Conservation (phyloP, 2,329 filamentous ascomycete genomes). For the Ceratocystiopsis sp. region DNA sequence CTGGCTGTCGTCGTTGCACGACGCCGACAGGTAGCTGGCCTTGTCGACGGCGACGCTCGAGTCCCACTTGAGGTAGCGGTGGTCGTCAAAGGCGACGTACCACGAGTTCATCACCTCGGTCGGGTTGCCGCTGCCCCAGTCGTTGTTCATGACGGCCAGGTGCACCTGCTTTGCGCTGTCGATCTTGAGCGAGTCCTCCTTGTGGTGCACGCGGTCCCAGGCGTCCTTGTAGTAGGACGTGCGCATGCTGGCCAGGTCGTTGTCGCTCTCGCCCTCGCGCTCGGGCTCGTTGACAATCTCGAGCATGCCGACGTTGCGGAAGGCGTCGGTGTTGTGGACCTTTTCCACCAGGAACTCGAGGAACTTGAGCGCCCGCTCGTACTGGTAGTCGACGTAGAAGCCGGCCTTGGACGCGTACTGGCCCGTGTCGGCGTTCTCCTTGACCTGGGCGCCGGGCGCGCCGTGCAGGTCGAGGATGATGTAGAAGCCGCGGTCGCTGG, state of each 20-base stretch:
- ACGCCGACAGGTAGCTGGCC: constrained; percentile 30
- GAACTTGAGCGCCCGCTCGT: constrained; percentile 35
- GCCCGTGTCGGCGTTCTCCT: constrained; percentile 28
- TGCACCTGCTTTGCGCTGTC: constrained; percentile 27
- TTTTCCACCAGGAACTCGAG: constrained; percentile 36
- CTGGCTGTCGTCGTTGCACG: constrained; percentile 29
- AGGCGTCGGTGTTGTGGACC: constrained; percentile 30
- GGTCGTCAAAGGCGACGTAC: constrained; percentile 36
- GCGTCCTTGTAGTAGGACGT: constrained; percentile 31
- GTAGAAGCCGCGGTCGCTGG: constrained; percentile 30
- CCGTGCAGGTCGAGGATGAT: constrained; percentile 37
- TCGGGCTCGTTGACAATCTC: constrained; percentile 42
- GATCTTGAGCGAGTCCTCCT: constrained; percentile 28
- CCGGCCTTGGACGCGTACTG: constrained; percentile 20
- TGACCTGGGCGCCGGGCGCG: constrained; percentile 29
- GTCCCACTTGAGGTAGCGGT: constrained; percentile 40
- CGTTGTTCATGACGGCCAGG: constrained; percentile 30
- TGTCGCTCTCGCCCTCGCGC: constrained; percentile 13
- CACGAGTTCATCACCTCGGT: constrained; percentile 24
- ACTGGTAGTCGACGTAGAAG: constrained; percentile 41
- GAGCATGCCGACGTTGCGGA: constrained; percentile 40
- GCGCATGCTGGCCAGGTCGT: constrained; percentile 15
- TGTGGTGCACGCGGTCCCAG: constrained; percentile 26
- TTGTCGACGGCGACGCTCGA: constrained; percentile 21
- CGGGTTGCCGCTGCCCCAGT: constrained; percentile 40